Conservation (phyloP, 2,329 filamentous ascomycete genomes). For the Hymenoscyphus scutula region DNA sequence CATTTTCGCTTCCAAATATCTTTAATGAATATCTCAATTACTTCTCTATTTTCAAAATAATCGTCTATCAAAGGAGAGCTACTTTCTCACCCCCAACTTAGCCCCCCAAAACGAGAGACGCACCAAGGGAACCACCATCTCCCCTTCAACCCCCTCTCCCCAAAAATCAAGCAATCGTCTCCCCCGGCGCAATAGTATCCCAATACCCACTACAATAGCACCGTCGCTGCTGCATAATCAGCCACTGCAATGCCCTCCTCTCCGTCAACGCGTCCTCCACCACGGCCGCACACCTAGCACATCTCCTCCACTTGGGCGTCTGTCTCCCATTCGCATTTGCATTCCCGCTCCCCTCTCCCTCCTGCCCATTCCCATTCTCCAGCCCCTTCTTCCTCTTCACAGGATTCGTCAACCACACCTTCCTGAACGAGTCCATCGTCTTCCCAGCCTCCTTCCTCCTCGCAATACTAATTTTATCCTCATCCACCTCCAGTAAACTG, state of each 20-base stretch:
- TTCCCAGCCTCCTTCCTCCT: slow-evolving; percentile 21
- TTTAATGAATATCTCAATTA: no score
- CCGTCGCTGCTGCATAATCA: slow-evolving; percentile 36
- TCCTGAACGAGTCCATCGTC: slow-evolving; percentile 36
- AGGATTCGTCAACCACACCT: slow-evolving; percentile 32
- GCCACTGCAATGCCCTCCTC: slow-evolving; percentile 34
- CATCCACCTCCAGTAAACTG: slow-evolving; percentile 33
- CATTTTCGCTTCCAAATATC: no score
- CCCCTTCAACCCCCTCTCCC: no score
- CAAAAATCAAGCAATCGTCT: slow-evolving; percentile 27
- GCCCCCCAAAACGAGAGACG: no score
- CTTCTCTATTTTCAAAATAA: no score
- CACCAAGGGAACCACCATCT: no score
- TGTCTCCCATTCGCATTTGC: slow-evolving; percentile 11
- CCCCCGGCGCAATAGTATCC: slow-evolving; percentile 32
- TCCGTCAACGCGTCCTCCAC: slow-evolving; percentile 36
- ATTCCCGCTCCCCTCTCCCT: neutral
- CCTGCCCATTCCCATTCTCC: slow-evolving; percentile 1
- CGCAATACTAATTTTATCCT: slow-evolving; percentile 26
- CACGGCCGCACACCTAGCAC: slow-evolving; percentile 36
- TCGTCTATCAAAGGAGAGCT: no score
- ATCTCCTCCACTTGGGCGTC: slow-evolving; percentile 34
- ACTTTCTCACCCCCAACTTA: no score
- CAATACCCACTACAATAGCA: slow-evolving; percentile 38
- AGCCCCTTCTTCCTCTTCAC: slow-evolving; percentile 7